Conservation (phyloP, 331 rosid species). For the Malus hybrid region DNA sequence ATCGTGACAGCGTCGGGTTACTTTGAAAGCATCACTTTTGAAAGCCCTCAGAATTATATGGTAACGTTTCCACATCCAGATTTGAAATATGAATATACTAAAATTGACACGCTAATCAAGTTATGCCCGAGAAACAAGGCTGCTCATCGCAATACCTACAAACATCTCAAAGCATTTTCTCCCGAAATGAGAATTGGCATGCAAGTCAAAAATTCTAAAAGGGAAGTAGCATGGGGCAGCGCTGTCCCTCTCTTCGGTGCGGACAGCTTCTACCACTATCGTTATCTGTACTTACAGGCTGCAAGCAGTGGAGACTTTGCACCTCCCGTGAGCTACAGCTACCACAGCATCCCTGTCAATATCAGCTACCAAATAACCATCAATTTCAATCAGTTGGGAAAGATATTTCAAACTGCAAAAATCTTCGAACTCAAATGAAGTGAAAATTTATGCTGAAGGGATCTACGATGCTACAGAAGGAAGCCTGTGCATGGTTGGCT, state of each 20-base stretch:
- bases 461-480: constrained; percentile 41
- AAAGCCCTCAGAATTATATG: not conserved
- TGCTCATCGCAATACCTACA: not conserved
- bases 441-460: constrained; percentile 45
- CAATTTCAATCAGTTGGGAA: not conserved
- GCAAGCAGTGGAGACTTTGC: not conserved
- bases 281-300: not conserved
- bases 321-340: not conserved
- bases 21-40: constrained; percentile 31
- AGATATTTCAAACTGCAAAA: not conserved
- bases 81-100: constrained; percentile 28
- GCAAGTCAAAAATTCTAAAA: constrained; percentile 9
- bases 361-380: constrained; percentile 39
- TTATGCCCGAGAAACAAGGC: constrained; percentile 24
- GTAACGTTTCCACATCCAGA: not conserved
- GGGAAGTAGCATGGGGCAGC: constrained; percentile 4
- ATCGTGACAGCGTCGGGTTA: constrained; percentile 14
- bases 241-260: constrained; percentile 26
- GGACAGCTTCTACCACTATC: not conserved
- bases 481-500: constrained; percentile 59
- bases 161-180: constrained; percentile 23
- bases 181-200: constrained; percentile 37
- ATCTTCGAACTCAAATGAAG: not conserved
- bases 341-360: not conserved
- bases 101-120: constrained; percentile 18